Evolutionary conservation across 2,329 filamentous ascomycete genomes (phyloP), one percentile per base, ranked within the genome.

Genomic region (Exserohilum rostratum): DNA sequence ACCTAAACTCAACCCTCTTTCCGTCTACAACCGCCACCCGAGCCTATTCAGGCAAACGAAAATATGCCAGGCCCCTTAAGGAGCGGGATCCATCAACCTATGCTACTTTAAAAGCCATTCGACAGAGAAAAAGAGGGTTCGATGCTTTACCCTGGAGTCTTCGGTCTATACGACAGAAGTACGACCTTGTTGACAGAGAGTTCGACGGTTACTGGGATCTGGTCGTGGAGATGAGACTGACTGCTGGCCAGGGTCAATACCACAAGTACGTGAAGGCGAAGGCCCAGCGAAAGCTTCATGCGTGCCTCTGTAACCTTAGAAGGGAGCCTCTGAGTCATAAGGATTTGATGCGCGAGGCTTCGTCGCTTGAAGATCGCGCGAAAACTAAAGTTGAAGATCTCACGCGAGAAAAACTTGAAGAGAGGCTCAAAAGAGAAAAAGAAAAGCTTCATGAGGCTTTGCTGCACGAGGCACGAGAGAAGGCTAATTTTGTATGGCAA

Each of bases 11-110:
- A 6, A 7, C 10, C 4, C 12, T 11, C 2, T 44, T 12, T 5
- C 31, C 31, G 2, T 34, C 39, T 5, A 2, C 11, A 3, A 31
- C 35, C 11, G 30, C 42, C 7, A 10, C 22, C 10, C 38, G 62
- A 31, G 37, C 50, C 7, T 61, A 58, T 30, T 62, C 55, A 20
- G 46, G 31, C 3, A n/a, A 46, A n/a, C n/a, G n/a, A 5, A 11
- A 18, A 25, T 20, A 10, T 29, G 4, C n/a, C n/a, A n/a, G n/a
- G n/a, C n/a, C 22, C 22, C 22, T 25, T 7, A 4, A 25, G 4
- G 7, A 5, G 4, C 22, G 22, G 22, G 22, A 25, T 25, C 22
- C 22, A 4, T 4, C 4, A 25, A 25, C 22, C 22, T 25, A 25
- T 7, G 4, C 4, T 7, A 25, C 7, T 5, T 7, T 25, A 25